Evolutionary conservation across 2,329 filamentous ascomycete genomes (phyloP), one percentile per base, ranked within the genome.

Genomic region (Fusarium sp.): DNA sequence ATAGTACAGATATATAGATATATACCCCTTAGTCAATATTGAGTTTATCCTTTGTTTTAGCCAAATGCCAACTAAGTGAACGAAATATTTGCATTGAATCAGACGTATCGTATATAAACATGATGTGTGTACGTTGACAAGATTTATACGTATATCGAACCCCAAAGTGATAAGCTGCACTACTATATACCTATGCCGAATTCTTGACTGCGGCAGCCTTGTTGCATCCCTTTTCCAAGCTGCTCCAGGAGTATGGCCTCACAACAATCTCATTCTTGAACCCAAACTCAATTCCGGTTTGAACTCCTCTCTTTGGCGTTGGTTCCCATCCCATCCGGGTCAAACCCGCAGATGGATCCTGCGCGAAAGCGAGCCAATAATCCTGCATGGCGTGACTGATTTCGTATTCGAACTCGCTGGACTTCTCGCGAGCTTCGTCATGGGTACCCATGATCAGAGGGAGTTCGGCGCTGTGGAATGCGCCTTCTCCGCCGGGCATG

Each of bases 1-100:
- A 21, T 50, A 43, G 11, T 11, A 42, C 20, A 41, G 32, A 55
- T 58, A 71, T 25, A 58, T 63, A 64, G 42, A 70, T 55, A 60
- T 67, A 71, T 71, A 71, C 69, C 69, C 41, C 46, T 28, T 48
- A 51, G 50, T 49, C 51, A 45, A 54, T 46, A 43, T 43, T 63
- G 43, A 59, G 42, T 63, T 46, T 27, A n/a, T 32, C 50, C 18
- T 37, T 57, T 20, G 21, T 32, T 49, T n/a, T n/a, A 34, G 27
- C 14, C 4, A 13, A 9, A 10, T 37, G 16, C 7, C 47, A 14
- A 37, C 7, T n/a, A 16, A 23, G 10, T 27, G 21, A 12, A 41
- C 4, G 8, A 14, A 16, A 4, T 18, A 9, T 16, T 16, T 30
- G 20, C 46, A 49, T 12, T 37, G 34, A 37, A 11, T 37, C 18